Base-by-base conservation (phyloP, 2,329 filamentous ascomycete genomes). In the Akanthomyces muscarius region DNA sequence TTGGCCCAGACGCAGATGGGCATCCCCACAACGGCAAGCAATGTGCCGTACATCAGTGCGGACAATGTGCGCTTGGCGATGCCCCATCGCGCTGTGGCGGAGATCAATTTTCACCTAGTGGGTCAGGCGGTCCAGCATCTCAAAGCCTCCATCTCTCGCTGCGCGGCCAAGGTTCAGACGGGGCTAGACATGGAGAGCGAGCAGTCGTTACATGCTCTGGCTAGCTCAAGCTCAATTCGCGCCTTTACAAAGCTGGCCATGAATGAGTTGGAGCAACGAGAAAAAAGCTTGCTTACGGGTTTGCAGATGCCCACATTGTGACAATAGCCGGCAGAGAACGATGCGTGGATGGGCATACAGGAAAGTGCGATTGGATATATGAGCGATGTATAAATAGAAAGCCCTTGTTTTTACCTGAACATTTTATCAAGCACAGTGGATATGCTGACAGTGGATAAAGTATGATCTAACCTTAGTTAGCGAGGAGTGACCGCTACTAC, bases 71-170 rank as follows among this genome's bases (percentile, higher is more conserved):
- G 44, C n/a, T 28, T 64, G 21, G 48, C 41, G 21, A 64, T 64
- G 56, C 56, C 62, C 10, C 48, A 50, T 25, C 59, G 25, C 11
- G 56, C 44, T 18, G 58, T 57, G 18, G 56, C 62, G 3, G 57
- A 64, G 57, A 54, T 64, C 56, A 61, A 64, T 33, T 42, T 64
- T 21, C 62, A 64, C 18, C 18, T 61, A 18, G 51, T 64, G 14
- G 57, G 42, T 13, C 62, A 64, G 57, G 58, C 56, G 2, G 62
- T 61, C 18, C 62, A 64, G 30, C 56, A 42, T 18, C 57, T 64
- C 23, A 51, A 52, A n/a, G 41, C 30, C 3, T 36, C 62, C 16
- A 61, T 64, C 56, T 25, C 56, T 13, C 56, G 45, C 0, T 59
- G 45, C 56, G 45, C 56, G 7, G 33, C 44, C 30, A 59, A 42